These are phyloP conservation scores for Coniochaeta hoffmannii DNA, from an alignment of 2,329 filamentous ascomycete species.

Conservation along the genomic window DNA sequence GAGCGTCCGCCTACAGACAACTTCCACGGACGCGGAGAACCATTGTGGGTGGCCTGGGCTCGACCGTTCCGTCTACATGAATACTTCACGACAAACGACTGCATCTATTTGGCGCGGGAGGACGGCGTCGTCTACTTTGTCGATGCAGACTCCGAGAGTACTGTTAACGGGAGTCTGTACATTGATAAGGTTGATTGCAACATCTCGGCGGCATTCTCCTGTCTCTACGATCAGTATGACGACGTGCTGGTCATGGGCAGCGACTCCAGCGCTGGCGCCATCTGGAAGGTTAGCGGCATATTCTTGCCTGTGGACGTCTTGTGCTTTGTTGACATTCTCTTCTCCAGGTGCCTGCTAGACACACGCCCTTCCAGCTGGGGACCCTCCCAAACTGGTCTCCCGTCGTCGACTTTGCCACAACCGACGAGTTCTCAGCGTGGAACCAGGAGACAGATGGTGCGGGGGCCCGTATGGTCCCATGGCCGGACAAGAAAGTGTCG, in stretches of 20 bases:
- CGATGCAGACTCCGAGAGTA: conserved; percentile 53
- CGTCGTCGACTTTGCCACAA: conserved; percentile 47
- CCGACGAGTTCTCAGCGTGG: conserved; percentile 26
- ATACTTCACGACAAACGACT: conserved; percentile 60
- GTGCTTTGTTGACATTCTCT: conserved; percentile 4
- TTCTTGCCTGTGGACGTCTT: neutral
- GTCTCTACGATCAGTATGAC: conserved; percentile 56
- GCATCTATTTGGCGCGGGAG: conserved; percentile 80
- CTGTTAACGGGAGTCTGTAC: conserved; percentile 46
- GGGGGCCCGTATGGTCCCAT: conserved; percentile 12
- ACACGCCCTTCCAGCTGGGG: conserved; percentile 46
- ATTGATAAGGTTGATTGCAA: conserved; percentile 64
- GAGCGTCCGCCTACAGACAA: conserved; percentile 32
- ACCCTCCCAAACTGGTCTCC: conserved; percentile 59
- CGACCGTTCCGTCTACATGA: conserved; percentile 61
- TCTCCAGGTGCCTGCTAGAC: conserved; percentile 44
- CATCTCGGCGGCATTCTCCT: conserved; percentile 76
- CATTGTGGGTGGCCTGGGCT: conserved; percentile 80
- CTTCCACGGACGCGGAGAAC: conserved; percentile 38
- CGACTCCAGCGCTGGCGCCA: conserved; percentile 66
- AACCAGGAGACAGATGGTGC: conserved; percentile 12
- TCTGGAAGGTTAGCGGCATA: conserved; percentile 55
- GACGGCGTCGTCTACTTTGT: conserved; percentile 74
- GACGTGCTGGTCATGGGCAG: conserved; percentile 79
- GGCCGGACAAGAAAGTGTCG: conserved; percentile 32